A percentile compares a stretch with the other conserved stretches of the same genome.
Conservation (phyloP, 192 early-diverging fungal genomes). For the Linnemannia exigua region DNA sequence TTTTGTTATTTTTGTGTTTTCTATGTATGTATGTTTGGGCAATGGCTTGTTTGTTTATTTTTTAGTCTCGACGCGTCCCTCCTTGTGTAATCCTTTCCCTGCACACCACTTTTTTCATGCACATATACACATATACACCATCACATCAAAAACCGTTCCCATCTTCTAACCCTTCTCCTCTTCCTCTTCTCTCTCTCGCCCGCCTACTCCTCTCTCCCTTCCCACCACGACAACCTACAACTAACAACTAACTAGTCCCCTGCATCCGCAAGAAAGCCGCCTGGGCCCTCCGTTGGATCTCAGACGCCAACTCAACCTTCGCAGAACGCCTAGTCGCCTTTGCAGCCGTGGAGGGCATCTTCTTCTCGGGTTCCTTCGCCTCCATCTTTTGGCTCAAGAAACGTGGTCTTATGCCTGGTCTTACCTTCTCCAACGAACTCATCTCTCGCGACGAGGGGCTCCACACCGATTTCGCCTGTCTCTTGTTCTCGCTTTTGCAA, state of each 20-base stretch:
- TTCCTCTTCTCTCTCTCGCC: not conserved
- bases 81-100: no score
- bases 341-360: conserved; percentile 97
- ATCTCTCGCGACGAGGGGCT: conserved; percentile 97
- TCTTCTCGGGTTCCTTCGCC: conserved; percentile 97
- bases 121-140: not conserved
- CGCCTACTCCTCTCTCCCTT: not conserved
- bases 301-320: conserved; percentile 81
- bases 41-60: not conserved
- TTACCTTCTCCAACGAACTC: conserved; percentile 97
- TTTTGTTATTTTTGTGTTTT: not conserved
- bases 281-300: conserved; percentile 95
- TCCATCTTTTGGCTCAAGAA: conserved; percentile 99
- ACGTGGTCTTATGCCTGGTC: conserved; percentile 95
- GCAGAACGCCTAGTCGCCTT: conserved; percentile 94
- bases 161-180: not conserved
- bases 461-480: conserved; percentile 96
- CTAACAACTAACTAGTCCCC: conserved; percentile 69
- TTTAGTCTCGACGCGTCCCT: not conserved
- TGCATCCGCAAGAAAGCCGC: conserved; percentile 95
- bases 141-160: not conserved
- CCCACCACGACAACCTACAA: not conserved
- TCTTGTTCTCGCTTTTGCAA: conserved; percentile 83
- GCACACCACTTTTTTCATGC: not conserved
- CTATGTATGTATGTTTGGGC: no score